Evolutionary conservation across 2,329 filamentous ascomycete genomes (phyloP).

Genomic region (Penicillium brevicompactum): DNA sequence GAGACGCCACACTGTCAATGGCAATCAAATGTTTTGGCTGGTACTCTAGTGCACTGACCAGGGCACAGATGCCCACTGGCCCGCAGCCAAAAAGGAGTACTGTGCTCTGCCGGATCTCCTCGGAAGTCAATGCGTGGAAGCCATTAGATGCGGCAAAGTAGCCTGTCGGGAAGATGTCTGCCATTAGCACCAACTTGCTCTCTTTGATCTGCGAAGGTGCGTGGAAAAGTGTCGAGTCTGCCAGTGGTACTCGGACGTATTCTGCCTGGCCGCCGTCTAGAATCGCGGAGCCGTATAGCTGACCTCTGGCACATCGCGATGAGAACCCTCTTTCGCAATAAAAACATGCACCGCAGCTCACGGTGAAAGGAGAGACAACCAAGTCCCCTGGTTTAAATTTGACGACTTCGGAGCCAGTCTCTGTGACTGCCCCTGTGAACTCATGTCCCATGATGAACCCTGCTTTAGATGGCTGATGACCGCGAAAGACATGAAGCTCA

Average conservation of each 20-base stretch:
- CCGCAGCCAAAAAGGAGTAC: conserved; percentile 81
- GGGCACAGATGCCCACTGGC: conserved; percentile 79
- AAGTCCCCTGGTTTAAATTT: not conserved
- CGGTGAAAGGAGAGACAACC: not conserved
- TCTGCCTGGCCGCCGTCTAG: not conserved
- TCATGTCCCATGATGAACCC: conserved; percentile 73
- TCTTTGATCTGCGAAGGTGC: not conserved
- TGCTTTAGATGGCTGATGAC: conserved; percentile 69
- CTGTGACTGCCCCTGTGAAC: conserved; percentile 74
- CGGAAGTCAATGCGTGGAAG: conserved; percentile 59
- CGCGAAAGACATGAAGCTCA: conserved; percentile 82
- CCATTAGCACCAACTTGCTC: conserved; percentile 57
- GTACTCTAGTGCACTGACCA: conserved; percentile 71
- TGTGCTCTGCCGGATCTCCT: conserved; percentile 42
- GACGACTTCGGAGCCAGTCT: conserved; percentile 55
- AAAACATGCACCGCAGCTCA: not conserved
- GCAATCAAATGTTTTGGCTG: conserved; percentile 74
- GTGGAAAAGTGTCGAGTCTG: not conserved
- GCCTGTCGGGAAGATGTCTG: conserved; percentile 82
- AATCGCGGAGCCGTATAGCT: not conserved
- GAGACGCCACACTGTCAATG: conserved; percentile 72
- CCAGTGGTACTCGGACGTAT: not conserved
- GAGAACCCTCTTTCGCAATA: not conserved
- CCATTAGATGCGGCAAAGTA: conserved; percentile 79
- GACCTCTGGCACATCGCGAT: not conserved